Evolutionary conservation across 179 eudicot genomes (phyloP), one percentile per base, ranked within the genome.

Genomic region (Beta corolliflora): DNA sequence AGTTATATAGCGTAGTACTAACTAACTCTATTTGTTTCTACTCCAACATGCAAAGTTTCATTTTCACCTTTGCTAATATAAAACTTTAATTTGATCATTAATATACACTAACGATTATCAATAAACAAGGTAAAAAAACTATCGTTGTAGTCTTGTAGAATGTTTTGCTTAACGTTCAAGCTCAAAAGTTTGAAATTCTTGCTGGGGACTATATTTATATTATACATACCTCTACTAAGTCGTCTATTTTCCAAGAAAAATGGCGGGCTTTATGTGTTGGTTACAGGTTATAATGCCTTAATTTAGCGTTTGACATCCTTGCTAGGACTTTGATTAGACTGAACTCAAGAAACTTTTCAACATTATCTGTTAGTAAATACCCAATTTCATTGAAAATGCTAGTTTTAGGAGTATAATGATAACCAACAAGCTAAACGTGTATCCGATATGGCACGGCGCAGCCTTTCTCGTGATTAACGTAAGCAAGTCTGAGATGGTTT

Each of bases 251-350:
- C n/a, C 61, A 69, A 36, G 53, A 44, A 73, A n/a, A 55, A 25
- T 66, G 54, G 48, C 60, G 50, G 76, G 29, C 56, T 9, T 81
- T 12, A 15, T 45, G 64, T 31, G 55, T 77, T 45, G n/a, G 73
- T 10, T 18, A 77, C 63, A 13, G 41, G 16, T n/a, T 44, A 53
- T 58, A 60, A 61, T 71, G 56, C 73, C 81, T 81, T 16, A 69
- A 77, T 64, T 71, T 81, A 80, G 67, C 46, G 84, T 46, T 81
- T 77, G 79, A 84, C 86, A 77, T 80, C 71, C 74, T 76, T 64
- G 11, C 18, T 19, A 54, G 29, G 59, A 79, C 58, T 60, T 76
- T 41, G 73, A 70, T 66, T 83, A 53, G 16, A 74, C 10, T 75
- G 12, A 68, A 79, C 80, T 48, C 77, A 8, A 71, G 79, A 71